Percentiles rank a stretch among this genome's conserved stretches.
phyloP scores from a whole-genome alignment of 345 rosid species.

The Boechera divaricarpa region DNA sequence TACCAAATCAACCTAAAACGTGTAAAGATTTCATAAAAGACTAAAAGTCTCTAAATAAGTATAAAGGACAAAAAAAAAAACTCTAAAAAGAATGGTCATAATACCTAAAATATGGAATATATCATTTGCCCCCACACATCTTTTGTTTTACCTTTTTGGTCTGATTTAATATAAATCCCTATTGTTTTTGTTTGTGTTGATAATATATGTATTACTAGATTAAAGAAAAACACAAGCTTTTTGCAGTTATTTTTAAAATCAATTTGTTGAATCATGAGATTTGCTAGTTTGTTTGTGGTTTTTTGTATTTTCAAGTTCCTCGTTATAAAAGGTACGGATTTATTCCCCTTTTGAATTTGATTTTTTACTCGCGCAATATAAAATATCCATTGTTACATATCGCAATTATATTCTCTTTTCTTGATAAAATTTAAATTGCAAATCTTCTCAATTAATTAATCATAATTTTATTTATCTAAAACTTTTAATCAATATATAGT shows the following conservation, averaged over 20 bases:
- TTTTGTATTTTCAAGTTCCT: conserved; percentile 1
- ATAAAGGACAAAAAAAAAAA: no score
- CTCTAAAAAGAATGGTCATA: no score
- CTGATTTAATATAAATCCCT: background rate
- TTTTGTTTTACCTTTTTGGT: no score
- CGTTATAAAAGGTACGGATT: background rate
- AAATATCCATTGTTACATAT: background rate
- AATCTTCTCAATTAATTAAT: background rate
- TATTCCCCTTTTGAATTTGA: background rate
- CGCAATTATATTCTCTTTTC: background rate
- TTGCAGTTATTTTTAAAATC: background rate
- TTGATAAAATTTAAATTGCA: background rate
- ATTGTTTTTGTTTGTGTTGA: background rate
- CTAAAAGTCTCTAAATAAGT: no score
- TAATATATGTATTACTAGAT: background rate
- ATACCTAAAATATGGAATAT: no score
- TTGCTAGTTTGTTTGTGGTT: conserved; percentile 3
- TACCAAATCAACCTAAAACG: no score
- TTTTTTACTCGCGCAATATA: background rate
- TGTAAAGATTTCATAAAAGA: no score
- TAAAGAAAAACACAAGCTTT: background rate
- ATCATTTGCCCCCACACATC: background rate
- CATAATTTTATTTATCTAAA: background rate
- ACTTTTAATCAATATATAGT: no score
- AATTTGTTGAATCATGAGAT: conserved; percentile 8